Base-by-base conservation (phyloP, 495 filamentous ascomycete species). In the Talaromyces nanjingensis region DNA sequence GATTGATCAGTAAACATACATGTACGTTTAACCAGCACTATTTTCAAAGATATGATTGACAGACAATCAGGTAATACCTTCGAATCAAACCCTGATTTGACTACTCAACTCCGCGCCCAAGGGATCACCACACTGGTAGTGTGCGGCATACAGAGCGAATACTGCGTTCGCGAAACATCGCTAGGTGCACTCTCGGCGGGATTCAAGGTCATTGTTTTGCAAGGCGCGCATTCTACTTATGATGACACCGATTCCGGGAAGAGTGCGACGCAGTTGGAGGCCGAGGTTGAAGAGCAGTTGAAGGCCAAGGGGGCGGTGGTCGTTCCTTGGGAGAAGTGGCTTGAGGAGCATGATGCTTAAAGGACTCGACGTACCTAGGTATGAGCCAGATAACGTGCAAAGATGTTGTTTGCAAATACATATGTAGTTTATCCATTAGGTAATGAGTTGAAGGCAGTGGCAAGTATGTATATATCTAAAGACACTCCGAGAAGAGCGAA, bases 191-290 rank as follows among this genome's bases (percentile, higher is more conserved):
- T 73, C 1, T 63, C 34, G 0, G 70, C 71, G 0, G 71, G 74
- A 0, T 71, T 74, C 60, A 49, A 57, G 1, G 72, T 76, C 4
- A 67, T 65, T 2, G 6, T 76, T 29, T 65, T 76, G 1, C 53
- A 59, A 1, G 72, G 74, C 6, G 74, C 74, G 5, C 74, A 76
- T 60, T 76, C 74, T 6, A 76, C 74, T 6, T 76, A 76, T 55
- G 63, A 71, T 55, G 16, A 2, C 24, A 56, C 54, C 2, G 12
- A 1, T n/a, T 60, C 54, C 1, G 65, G 55, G 0, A 67, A 65
- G 64, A 65, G 45, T 27, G 72, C 72, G 0, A 64, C 54, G 3
- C 67, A 72, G 25, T 71, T 76, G 52, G 74, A 76, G 66, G 20
- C 49, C 0, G 67, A 72, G 39, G 72, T 74, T 0, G 74, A 76